Conservation (phyloP, 108 stramenopile species). For the Skeletonema tropicum region DNA sequence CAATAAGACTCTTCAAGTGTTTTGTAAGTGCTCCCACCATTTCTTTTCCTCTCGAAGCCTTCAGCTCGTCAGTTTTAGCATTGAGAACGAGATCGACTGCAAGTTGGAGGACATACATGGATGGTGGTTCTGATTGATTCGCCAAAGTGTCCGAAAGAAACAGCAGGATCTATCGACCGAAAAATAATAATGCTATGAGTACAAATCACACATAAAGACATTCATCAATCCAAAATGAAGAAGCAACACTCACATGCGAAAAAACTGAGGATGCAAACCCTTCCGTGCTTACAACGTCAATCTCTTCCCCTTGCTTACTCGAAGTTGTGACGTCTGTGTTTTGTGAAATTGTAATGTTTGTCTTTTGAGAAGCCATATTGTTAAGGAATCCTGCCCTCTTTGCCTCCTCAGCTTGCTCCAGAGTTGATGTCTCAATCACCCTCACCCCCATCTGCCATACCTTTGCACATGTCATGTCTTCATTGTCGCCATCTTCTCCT, state of each 20-base stretch:
- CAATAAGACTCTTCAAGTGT: conserved; percentile 18
- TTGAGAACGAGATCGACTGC: conserved; percentile 34
- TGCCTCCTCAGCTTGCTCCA: conserved; percentile 58
- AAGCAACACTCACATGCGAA: conserved; percentile 12
- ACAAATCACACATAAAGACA: neutral
- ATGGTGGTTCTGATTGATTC: conserved; percentile 10
- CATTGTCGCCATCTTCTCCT: conserved; percentile 44
- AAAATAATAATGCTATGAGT: neutral
- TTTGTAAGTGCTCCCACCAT: conserved; percentile 25
- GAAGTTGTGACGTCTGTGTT: conserved; percentile 1
- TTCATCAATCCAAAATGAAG: neutral
- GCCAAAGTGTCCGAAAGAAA: neutral
- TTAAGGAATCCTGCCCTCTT: conserved; percentile 18
- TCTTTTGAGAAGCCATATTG: conserved; percentile 8
- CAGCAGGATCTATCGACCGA: neutral
- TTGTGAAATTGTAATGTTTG: neutral
- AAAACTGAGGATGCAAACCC: conserved; percentile 30
- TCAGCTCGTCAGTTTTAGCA: conserved; percentile 36
- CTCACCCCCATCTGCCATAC: conserved; percentile 72
- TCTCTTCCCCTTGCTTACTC: conserved; percentile 6
- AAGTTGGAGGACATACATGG: conserved; percentile 30
- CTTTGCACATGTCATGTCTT: conserved; percentile 61
- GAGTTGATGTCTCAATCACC: conserved; percentile 49
- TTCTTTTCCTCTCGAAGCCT: conserved; percentile 36
- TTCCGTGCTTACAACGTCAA: conserved; percentile 33